These are phyloP conservation scores for Oidiodendron maius DNA, from an alignment of 495 filamentous ascomycete species.

Conservation along the genomic window DNA sequence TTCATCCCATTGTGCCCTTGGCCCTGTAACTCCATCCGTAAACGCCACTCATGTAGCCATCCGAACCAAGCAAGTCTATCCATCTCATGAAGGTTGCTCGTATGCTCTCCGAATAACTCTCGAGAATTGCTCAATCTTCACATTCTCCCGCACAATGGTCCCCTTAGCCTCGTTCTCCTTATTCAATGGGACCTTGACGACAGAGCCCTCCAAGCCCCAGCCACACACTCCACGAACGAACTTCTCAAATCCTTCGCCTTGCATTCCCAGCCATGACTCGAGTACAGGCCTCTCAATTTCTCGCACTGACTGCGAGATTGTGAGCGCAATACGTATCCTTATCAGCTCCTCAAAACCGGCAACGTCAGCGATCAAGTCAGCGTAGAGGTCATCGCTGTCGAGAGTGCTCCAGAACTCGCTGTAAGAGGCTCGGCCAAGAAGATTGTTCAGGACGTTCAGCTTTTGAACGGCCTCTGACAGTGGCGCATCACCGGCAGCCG, in stretches of 20 bases:
- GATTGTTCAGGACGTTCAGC: conserved; percentile 73
- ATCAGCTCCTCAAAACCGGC: conserved; percentile 96
- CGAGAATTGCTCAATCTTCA: conserved; percentile 85
- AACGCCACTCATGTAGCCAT: conserved; percentile 20
- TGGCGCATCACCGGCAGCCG: conserved; percentile 28
- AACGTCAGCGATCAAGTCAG: conserved; percentile 90
- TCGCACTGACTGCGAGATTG: conserved; percentile 81
- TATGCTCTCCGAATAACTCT: conserved; percentile 79
- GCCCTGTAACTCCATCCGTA: conserved; percentile 11
- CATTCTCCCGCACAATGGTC: conserved; percentile 90
- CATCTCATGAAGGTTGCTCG: conserved; percentile 70
- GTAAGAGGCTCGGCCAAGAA: conserved; percentile 84
- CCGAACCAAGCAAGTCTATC: conserved; percentile 8
- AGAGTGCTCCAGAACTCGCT: conserved; percentile 87
- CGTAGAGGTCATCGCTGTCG: conserved; percentile 92
- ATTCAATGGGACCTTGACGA: conserved; percentile 78
- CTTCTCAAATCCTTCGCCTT: conserved; percentile 64
- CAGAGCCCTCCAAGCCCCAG: conserved; percentile 65
- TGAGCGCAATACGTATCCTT: conserved; percentile 82
- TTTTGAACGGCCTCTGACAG: conserved; percentile 86
- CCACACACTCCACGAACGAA: conserved; percentile 81
- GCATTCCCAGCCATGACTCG: conserved; percentile 82
- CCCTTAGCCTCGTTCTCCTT: conserved; percentile 98
- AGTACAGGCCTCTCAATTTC: conserved; percentile 70
- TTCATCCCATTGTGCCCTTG: conserved; percentile 1